Evolutionary conservation across 2,329 filamentous ascomycete species (phyloP), one percentile per base, ranked within the genome.

Genomic region (Aspergillus arachidicola): DNA sequence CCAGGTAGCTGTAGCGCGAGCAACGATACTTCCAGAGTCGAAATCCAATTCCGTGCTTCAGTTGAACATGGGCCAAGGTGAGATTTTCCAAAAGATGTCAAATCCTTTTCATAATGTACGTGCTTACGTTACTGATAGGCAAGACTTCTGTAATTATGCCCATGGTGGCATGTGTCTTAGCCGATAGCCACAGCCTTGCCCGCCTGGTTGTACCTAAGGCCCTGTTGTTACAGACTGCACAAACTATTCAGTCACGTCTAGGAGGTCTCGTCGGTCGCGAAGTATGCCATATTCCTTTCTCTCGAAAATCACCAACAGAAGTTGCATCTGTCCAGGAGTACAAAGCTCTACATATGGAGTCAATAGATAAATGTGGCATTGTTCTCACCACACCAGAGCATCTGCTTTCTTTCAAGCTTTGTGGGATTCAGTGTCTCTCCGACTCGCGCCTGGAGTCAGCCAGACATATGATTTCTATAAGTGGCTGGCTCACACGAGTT

Each of bases 61-160:
- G 64, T 82, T 91, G 75, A 87, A 89, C 65, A 91, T 91, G 88
- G 88, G 88, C 0, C 82, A 88, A 77, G 89, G 89, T 36, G 38
- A 6, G 55, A 12, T 41, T 34, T 5, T 32, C 7, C 11, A 6
- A 6, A 19, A 3, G 7, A 2, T 14, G 11, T 21, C 1, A 19
- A n/a, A 23, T 12, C 9, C 10, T 14, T 14, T 28, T 41, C 36
- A 43, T 16, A 41, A 19, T 43, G 1, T 6, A n/a, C n/a, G 12
- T 45, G 1, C 36, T 23, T 57, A 41, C 21, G 36, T 19, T 57
- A 30, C 6, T 21, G 10, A 54, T 32, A 57, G 54, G 54, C 0
- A 92, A 92, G 69, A 88, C 87, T 0, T 90, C 89, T 0, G 86
- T 91, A 1, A 92, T 93, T 50, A 83, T 90, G 0, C 89, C 89